phyloP scores from a whole-genome alignment of 495 filamentous ascomycete genomes.

The Hypoxylon lienhwacheense region DNA sequence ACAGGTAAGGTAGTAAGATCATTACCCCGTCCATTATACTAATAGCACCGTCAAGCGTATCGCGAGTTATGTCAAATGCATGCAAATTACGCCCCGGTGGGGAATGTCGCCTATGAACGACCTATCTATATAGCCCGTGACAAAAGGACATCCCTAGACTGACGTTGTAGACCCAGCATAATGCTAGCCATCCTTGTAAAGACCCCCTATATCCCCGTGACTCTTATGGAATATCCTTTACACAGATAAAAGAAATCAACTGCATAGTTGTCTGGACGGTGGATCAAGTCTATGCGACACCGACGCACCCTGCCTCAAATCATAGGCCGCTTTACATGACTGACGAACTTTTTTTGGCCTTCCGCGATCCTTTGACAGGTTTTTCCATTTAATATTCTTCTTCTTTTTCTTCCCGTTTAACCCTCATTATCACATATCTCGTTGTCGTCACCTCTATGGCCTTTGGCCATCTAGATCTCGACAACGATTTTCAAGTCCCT shows the following conservation, averaged over 20 bases:
- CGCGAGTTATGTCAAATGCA: conserved; percentile 3
- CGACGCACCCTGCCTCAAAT: conserved; percentile 7
- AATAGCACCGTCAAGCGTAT: background rate
- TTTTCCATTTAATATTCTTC: background rate
- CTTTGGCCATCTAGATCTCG: background rate
- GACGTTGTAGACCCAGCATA: conserved; percentile 18
- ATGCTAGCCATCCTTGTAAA: conserved; percentile 27
- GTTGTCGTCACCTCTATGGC: conserved; percentile 7
- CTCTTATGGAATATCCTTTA: conserved; percentile 10
- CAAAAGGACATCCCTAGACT: conserved; percentile 27
- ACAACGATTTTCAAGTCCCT: conserved; percentile 1
- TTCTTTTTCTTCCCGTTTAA: conserved; percentile 7
- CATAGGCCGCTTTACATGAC: conserved; percentile 4
- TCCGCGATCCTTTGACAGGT: conserved; percentile 2
- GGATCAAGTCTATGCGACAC: conserved; percentile 23
- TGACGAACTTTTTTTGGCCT: conserved; percentile 5
- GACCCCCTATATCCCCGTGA: conserved; percentile 13
- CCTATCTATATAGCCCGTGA: conserved; percentile 32
- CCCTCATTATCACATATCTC: conserved; percentile 17
- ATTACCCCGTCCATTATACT: background rate
- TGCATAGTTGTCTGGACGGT: conserved; percentile 22
- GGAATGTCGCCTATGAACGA: conserved; percentile 13
- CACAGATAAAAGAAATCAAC: conserved; percentile 22
- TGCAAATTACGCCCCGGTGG: conserved; percentile 27
- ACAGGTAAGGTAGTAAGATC: no score